Evolutionary conservation across 495 filamentous ascomycete genomes (phyloP), one percentile per base, ranked within the genome.

Genomic region (Tuber microsphaerosporum): DNA sequence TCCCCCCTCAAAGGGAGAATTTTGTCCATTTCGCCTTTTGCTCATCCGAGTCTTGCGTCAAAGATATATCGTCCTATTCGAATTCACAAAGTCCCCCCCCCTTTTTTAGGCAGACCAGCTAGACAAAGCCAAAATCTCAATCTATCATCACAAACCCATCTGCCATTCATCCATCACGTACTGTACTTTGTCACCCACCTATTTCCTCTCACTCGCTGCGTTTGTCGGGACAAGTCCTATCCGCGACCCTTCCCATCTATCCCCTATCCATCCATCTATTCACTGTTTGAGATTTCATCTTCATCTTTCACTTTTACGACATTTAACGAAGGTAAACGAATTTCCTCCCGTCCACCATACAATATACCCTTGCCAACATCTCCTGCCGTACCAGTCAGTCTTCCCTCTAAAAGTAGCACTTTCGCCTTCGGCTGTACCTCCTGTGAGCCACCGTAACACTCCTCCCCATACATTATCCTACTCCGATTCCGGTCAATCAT

Each of bases 311-410:
- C 14, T 77, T 17, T 70, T 72, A 61, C 77, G 51, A 70, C 65
- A 34, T 71, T 73, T 19, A 48, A 73, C 74, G 74, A 77, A 73
- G 46, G 44, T 77, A 56, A 79, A 74, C 76, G 46, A 76, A 69
- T 71, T 41, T 74, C n/a, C 43, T 71, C 71, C 26, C 42, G 34
- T 16, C n/a, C 31, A 31, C n/a, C 26, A 5, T 65, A 43, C 10
- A 34, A 7, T 26, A 34, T 34, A 34, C 56, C 56, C 26, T 65
- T 34, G 26, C 56, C 51, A 6, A n/a, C n/a, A 4, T 61, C 51
- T n/a, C 51, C 51, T 26, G 26, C 51, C 51, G n/a, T 16, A 12
- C 51, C 46, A 6, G 17, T 37, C 46, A n/a, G n/a, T n/a, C 22
- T n/a, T 26, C 48, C 48, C 56, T 7, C 56, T 65, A 7, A 31